phyloP scores from a whole-genome alignment of 768 basidiomycete genomes.

The Leccinum barrowsii region DNA sequence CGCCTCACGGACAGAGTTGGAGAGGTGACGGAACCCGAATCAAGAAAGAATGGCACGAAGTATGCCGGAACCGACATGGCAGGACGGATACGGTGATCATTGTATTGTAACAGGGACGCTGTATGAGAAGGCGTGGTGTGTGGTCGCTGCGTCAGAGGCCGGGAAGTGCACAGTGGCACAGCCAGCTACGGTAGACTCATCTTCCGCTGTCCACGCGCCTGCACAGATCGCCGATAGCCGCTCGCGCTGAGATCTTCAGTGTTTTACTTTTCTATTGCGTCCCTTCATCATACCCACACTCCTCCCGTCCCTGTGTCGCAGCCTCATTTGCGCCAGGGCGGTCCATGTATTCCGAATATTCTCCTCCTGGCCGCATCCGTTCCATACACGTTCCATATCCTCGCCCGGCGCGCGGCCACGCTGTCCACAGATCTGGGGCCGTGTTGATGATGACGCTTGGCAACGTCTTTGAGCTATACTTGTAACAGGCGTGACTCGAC shows the following conservation, averaged over 20 bases:
- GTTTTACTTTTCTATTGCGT: background rate
- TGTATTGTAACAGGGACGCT: conserved; percentile 4
- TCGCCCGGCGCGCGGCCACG: background rate
- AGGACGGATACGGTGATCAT: conserved; percentile 22
- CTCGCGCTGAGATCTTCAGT: background rate
- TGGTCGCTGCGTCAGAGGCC: conserved; percentile 11
- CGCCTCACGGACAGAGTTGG: conserved; percentile 20
- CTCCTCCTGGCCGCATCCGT: background rate
- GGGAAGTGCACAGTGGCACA: conserved; percentile 11
- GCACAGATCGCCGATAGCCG: conserved; percentile 4
- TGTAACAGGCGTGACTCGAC: background rate
- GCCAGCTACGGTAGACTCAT: conserved; percentile 7
- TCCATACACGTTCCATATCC: background rate
- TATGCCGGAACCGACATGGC: conserved; percentile 30
- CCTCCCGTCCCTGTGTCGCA: conserved; percentile 1
- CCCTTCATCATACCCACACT: background rate
- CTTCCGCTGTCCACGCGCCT: conserved; percentile 9
- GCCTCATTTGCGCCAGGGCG: conserved; percentile 12
- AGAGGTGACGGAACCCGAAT: conserved; percentile 16
- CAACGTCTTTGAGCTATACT: background rate
- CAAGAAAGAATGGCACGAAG: conserved; percentile 18
- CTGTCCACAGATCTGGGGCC: background rate
- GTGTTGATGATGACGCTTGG: background rate
- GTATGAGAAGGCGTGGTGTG: conserved; percentile 12
- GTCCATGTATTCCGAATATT: background rate